Percentiles rank a stretch among this genome's conserved stretches.
phyloP scores from a whole-genome alignment of 1,284 basidiomycete genomes.

The Fistulinella cinereoalba region DNA sequence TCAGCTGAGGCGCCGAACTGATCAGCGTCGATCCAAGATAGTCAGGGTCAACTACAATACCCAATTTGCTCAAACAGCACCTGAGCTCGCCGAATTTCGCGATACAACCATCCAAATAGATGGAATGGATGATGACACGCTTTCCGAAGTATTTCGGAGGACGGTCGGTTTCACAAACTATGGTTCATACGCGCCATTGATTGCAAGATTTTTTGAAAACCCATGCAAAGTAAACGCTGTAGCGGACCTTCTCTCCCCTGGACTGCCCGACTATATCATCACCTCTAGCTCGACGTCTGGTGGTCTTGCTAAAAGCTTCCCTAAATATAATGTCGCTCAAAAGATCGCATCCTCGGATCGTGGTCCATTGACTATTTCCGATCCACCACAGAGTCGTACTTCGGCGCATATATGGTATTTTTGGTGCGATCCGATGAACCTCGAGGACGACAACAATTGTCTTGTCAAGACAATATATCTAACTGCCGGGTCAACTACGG shows the following conservation, averaged over 20 bases:
- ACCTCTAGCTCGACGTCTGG: constrained; percentile 23
- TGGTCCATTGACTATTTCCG: background rate
- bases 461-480: constrained; percentile 1
- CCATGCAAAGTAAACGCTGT: constrained; percentile 10
- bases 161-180: constrained; percentile 16
- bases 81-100: constrained; percentile 13
- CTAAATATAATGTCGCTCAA: constrained; percentile 6
- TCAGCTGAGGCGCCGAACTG: background rate
- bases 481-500: background rate
- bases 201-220: constrained; percentile 7
- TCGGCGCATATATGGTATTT: constrained; percentile 1
- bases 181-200: constrained; percentile 14
- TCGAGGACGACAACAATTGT: constrained; percentile 1
- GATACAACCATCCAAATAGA: background rate
- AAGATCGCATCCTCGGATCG: background rate
- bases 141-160: constrained; percentile 8
- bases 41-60: constrained; percentile 12
- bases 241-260: constrained; percentile 19
- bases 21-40: constrained; percentile 6
- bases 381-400: constrained; percentile 3
- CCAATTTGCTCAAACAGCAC: constrained; percentile 13
- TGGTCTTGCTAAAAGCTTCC: constrained; percentile 6
- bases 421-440: background rate
- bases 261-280: constrained; percentile 15
- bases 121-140: background rate